A percentile compares a stretch with the other conserved stretches of the same genome.
Conservation (phyloP, 495 filamentous ascomycete species). For the Penicillium steckii region DNA sequence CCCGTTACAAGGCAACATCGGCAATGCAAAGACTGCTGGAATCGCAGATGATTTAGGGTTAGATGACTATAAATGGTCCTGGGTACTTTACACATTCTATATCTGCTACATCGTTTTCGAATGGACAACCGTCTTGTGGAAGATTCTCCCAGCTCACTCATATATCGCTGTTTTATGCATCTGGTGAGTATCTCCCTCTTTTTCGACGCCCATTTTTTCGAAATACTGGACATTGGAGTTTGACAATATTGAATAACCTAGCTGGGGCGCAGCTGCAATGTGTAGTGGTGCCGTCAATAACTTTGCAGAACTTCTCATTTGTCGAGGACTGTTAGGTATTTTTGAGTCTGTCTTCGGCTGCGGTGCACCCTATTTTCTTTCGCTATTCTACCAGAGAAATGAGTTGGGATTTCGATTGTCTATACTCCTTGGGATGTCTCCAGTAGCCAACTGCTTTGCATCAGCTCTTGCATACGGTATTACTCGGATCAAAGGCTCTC, state of each 20-base stretch:
- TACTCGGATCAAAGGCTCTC: constrained; percentile 38
- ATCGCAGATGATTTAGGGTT: constrained; percentile 53
- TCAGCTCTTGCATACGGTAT: constrained; percentile 75
- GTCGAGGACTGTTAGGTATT: constrained; percentile 57
- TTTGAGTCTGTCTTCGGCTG: constrained; percentile 61
- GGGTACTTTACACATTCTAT: constrained; percentile 71
- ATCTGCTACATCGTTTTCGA: constrained; percentile 36
- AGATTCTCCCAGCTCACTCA: constrained; percentile 52
- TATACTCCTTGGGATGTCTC: constrained; percentile 67
- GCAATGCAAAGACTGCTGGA: constrained; percentile 57
- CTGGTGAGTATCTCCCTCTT: constrained; percentile 21
- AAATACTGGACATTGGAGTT: not conserved
- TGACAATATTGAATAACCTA: not conserved
- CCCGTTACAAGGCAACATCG: constrained; percentile 43
- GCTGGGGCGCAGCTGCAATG: constrained; percentile 50
- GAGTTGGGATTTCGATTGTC: constrained; percentile 69
- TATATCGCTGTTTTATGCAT: constrained; percentile 34
- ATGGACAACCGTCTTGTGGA: constrained; percentile 47
- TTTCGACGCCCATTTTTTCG: not conserved
- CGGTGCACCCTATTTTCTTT: constrained; percentile 63
- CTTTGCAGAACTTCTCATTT: constrained; percentile 56
- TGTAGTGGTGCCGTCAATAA: constrained; percentile 52
- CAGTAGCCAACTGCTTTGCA: constrained; percentile 73
- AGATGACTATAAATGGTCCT: constrained; percentile 50
- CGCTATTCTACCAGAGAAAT: constrained; percentile 71